Base-by-base conservation (phyloP, 164 flowering plant genomes). In the Aristolochia californica region DNA sequence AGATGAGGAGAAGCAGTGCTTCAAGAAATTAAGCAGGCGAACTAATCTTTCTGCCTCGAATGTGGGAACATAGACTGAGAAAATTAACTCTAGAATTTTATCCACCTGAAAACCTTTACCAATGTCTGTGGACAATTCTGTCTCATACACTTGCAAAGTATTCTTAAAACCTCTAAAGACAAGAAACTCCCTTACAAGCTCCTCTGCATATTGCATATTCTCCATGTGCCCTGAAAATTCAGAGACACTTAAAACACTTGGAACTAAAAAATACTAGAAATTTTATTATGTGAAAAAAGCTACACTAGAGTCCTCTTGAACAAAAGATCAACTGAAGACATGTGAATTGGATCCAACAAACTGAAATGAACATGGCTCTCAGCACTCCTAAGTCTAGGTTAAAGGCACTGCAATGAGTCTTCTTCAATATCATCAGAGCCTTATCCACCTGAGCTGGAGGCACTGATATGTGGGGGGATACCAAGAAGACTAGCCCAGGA, bases 41-140 rank as follows among this genome's bases (percentile, higher is more conserved):
- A 91, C 74, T 58, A 91, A 74, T 56, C 82, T 84, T 52, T 75
- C 83, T 4, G 83, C 74, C 61, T 85, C 77, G 62, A 80, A 85
- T 25, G 80, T 83, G 56, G 91, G 91, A 44, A 85, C 65, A 58
- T 88, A 91, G 4, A 74, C 74, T 0, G 79, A 75, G 75, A 91
- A 91, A 28, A 88, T 78, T 48, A 91, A 77, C 22, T 88, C 91
- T 40, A 85, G 62, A 25, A 88, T 71, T 81, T 80, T 86, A 40
- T 84, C 93, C 51, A 88, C 88, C 70, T 91, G 84, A 69, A 88
- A 91, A n/a, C 80, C 85, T 78, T 78, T 76, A 24, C 88, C 96
- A 51, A 91, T 72, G 70, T 91, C 98, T 13, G 91, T 84, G 28
- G 70, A 55, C 51, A 91, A 65, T 59, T 91, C 98, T 34, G 70